Base-by-base conservation (phyloP, 345 rosid species). In the Euclidium syriacum region DNA sequence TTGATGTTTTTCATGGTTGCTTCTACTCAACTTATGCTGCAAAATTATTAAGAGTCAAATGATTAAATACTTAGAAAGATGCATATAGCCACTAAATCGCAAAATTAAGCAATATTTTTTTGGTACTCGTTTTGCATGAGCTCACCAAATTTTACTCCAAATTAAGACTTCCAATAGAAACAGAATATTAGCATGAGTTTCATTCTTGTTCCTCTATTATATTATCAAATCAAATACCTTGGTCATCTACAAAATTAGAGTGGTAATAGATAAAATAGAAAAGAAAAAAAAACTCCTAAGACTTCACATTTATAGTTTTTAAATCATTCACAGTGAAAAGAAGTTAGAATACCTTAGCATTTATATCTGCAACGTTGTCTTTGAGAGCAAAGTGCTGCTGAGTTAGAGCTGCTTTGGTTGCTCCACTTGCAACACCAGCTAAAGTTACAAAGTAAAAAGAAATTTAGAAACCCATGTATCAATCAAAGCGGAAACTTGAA, bases 361-460 rank as follows among this genome's bases (percentile, higher is more conserved):
- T 82, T 68, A 88, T 91, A 77, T 91, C 96, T 0, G 96, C 98
- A 15, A 89, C 98, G 81, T 91, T 91, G 26, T 80, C 89, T 75
- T 86, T 92, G 46, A 88, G 98, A 40, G 98, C 90, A 73, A 91
- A 91, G 72, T 91, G 98, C 58, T n/a, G n/a, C n/a, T 91, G 98
- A 40, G 98, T 88, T 72, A 91, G 73, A 61, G 98, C 98, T 73
- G 98, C 98, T 80, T 96, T 83, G 29, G 98, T 91, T 41, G 98
- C 95, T 78, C 98, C 98, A 75, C 96, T 88, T 52, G 96, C 98
- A 77, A 91, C 98, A 73, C 98, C 95, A 56, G 98, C 96, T 91
- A 72, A 42, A 58, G 44, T 24, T 49, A 6, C 11, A 19, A 15
- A 56, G 47, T 56, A 16, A 0, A 5, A 32, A 20, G 40, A 24